phyloP scores from a whole-genome alignment of 108 stramenopile species.

The Bacterosira constricta region DNA sequence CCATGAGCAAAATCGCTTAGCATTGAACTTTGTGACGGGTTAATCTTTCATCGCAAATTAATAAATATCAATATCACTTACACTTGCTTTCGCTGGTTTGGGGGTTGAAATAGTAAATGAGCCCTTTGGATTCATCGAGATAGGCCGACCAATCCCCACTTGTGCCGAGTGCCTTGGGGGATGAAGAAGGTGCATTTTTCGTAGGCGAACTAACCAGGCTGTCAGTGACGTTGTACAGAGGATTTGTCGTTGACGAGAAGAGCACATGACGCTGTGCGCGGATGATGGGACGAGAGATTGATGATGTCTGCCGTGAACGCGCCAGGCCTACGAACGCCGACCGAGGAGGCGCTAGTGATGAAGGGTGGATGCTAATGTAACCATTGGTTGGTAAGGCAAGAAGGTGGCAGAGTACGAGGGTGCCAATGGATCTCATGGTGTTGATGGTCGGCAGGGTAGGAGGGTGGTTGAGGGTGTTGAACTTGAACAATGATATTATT shows the following conservation, averaged over 20 bases:
- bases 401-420: neutral
- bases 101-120: conserved; percentile 80
- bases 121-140: conserved; percentile 75
- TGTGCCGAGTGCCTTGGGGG: conserved; percentile 54
- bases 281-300: neutral
- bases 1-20: too few relatives aligned
- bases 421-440: conserved; percentile 10
- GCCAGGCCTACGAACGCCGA: neutral
- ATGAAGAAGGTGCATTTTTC: neutral
- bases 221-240: neutral
- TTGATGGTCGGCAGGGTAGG: too few relatives aligned
- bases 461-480: too few relatives aligned
- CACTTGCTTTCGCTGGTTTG: conserved; percentile 61
- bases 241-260: neutral
- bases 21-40: too few relatives aligned
- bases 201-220: neutral
- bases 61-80: conserved; percentile 54
- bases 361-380: neutral
- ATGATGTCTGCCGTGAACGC: neutral
- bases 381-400: neutral
- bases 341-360: neutral
- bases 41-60: too few relatives aligned
- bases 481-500: too few relatives aligned
- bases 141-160: conserved; percentile 76
- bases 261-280: too few relatives aligned